Conservation (phyloP, 441 rosid genomes). For the Populus hybrid region DNA sequence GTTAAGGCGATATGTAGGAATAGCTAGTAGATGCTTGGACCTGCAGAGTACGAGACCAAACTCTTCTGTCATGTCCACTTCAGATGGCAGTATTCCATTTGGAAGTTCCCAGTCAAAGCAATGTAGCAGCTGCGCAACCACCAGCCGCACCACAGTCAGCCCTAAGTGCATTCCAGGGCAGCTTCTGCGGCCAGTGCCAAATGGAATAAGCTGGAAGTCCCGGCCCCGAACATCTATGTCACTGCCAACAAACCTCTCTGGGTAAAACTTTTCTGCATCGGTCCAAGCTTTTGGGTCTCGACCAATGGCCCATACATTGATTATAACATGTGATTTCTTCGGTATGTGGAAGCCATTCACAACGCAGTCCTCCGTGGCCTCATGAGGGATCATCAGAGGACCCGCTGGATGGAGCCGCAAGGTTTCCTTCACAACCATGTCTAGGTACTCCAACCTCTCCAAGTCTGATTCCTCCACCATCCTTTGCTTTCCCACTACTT, state of each 20-base stretch:
- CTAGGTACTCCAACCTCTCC: constrained; percentile 19
- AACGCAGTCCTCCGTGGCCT: constrained; percentile 13
- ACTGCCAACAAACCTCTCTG: constrained; percentile 31
- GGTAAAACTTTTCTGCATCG: constrained; percentile 33
- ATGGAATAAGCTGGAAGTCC: constrained; percentile 28
- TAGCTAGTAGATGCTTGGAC: constrained; percentile 36
- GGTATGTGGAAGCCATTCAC: constrained; percentile 30
- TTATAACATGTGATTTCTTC: constrained; percentile 17
- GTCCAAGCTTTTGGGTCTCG: constrained; percentile 29
- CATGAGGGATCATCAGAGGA: constrained; percentile 24
- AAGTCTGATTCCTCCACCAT: constrained; percentile 26
- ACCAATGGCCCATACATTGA: constrained; percentile 33
- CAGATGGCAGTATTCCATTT: constrained; percentile 19
- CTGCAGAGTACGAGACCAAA: constrained; percentile 41
- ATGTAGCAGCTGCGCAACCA: constrained; percentile 54
- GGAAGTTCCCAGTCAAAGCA: constrained; percentile 69
- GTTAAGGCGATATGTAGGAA: constrained; percentile 45
- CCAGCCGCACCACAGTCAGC: constrained; percentile 32
- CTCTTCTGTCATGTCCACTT: constrained; percentile 53
- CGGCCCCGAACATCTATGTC: constrained; percentile 41
- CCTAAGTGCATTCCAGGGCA: constrained; percentile 39
- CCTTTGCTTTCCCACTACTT: constrained; percentile 15
- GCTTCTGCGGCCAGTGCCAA: constrained; percentile 46
- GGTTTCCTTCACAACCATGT: constrained; percentile 27
- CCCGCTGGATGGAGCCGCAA: constrained; percentile 24